Percentiles rank a stretch among this genome's conserved stretches.
phyloP scores from a whole-genome alignment of 2,329 filamentous ascomycete genomes.

The Botrytis elliptica region DNA sequence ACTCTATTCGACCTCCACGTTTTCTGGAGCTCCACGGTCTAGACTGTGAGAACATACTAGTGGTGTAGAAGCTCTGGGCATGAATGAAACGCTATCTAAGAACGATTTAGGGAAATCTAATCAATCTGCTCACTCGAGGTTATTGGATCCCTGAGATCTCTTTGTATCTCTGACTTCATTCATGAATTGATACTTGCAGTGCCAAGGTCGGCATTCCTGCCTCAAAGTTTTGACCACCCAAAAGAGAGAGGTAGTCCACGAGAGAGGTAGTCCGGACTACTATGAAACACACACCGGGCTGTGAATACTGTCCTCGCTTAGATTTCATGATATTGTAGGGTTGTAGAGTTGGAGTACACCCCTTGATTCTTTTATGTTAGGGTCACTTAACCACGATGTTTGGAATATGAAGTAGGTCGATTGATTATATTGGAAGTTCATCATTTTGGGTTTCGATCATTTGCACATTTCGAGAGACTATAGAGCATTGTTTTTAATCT shows the following conservation, averaged over 20 bases:
- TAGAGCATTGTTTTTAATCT: neutral
- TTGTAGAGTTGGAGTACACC: neutral
- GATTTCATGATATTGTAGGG: neutral
- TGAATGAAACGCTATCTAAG: neutral
- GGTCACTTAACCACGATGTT: neutral
- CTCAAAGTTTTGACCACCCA: neutral
- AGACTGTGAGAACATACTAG: neutral
- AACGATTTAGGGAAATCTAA: neutral
- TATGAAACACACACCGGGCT: neutral
- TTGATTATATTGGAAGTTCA: neutral
- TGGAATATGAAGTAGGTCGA: neutral
- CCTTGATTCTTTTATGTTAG: neutral
- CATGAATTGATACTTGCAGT: neutral
- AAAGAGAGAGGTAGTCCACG: neutral
- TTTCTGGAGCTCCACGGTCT: neutral
- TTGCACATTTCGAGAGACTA: neutral
- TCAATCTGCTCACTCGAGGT: neutral
- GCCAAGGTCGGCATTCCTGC: neutral
- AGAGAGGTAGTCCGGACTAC: neutral
- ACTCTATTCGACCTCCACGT: neutral
- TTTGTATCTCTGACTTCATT: neutral
- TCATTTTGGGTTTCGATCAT: neutral
- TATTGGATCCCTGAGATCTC: neutral
- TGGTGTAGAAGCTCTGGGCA: too few relatives aligned
- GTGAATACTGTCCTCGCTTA: neutral